phyloP scores from a whole-genome alignment of 192 early-diverging fungal genomes.

The Hyaloraphidium curvatum region DNA sequence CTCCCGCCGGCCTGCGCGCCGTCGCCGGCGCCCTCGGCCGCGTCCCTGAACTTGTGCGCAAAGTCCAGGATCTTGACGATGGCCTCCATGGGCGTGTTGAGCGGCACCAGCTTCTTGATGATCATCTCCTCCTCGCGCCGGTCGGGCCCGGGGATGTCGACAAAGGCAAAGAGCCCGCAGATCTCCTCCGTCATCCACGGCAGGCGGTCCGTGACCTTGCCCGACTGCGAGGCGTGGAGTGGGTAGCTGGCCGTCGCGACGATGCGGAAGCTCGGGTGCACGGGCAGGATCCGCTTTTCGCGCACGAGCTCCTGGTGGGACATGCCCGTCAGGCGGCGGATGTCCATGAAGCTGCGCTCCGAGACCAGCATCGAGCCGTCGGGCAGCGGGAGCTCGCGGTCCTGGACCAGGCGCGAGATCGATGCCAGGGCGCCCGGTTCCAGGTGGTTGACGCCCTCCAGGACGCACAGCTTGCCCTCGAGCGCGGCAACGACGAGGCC shows the following conservation, averaged over 20 bases:
- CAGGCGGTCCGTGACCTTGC: not conserved
- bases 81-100: too few species aligned
- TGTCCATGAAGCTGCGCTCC: slow-evolving; percentile 26
- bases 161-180: slow-evolving; percentile 47
- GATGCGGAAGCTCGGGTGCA: slow-evolving; percentile 56
- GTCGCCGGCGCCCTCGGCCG: not conserved
- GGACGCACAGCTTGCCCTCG: slow-evolving; percentile 40
- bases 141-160: slow-evolving; percentile 33
- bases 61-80: not conserved
- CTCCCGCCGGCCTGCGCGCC: too few species aligned
- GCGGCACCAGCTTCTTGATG: slow-evolving; percentile 4
- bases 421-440: slow-evolving; percentile 45
- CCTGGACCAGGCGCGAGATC: slow-evolving; percentile 38
- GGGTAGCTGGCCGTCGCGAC: slow-evolving; percentile 35
- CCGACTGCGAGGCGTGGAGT: not conserved
- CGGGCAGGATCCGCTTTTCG: slow-evolving; percentile 25
- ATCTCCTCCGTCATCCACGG: slow-evolving; percentile 23
- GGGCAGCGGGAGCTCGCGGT: slow-evolving; percentile 47
- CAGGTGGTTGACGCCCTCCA: slow-evolving; percentile 53
- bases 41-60: not conserved
- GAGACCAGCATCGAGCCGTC: slow-evolving; percentile 36
- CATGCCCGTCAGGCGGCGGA: slow-evolving; percentile 25
- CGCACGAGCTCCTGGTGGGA: slow-evolving; percentile 25
- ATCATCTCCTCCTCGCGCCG: slow-evolving; percentile 17
- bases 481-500: slow-evolving; percentile 47